Percentiles rank a stretch among this genome's conserved stretches.
Conservation (phyloP, 768 basidiomycete species). For the Boletus pseudo-olivaceus region DNA sequence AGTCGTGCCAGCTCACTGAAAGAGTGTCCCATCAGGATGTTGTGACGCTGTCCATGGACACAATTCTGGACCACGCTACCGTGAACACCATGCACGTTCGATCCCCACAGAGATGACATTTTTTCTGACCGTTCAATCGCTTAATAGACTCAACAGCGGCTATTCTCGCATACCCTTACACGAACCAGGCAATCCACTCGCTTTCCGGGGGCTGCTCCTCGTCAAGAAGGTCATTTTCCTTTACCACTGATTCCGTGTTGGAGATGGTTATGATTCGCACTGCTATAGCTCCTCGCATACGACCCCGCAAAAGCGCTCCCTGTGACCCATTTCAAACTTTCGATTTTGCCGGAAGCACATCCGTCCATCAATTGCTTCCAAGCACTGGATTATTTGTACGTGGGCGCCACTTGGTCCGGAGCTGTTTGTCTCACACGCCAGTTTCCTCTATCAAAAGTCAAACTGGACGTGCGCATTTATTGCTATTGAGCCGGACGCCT, state of each 20-base stretch:
- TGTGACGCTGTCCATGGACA: slow-evolving; percentile 73
- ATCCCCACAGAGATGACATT: not conserved
- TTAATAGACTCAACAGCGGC: slow-evolving; percentile 63
- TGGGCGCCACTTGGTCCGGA: not conserved
- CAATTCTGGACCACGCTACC: slow-evolving; percentile 70
- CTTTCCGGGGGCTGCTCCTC: slow-evolving; percentile 79
- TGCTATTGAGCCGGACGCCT: slow-evolving; percentile 81
- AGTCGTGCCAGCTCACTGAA: not conserved
- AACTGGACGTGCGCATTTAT: slow-evolving; percentile 90
- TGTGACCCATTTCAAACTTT: slow-evolving; percentile 71
- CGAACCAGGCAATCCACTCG: slow-evolving; percentile 57
- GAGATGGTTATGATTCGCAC: slow-evolving; percentile 1
- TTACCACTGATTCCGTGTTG: not conserved
- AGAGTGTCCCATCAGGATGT: slow-evolving; percentile 55
- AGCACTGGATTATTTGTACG: slow-evolving; percentile 88
- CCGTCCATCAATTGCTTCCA: slow-evolving; percentile 93
- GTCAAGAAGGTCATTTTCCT: slow-evolving; percentile 67
- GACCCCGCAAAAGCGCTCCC: slow-evolving; percentile 78
- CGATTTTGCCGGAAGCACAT: slow-evolving; percentile 84
- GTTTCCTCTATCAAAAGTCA: slow-evolving; percentile 71
- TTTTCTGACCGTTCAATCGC: slow-evolving; percentile 9
- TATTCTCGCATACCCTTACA: slow-evolving; percentile 94
- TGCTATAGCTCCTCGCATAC: slow-evolving; percentile 79
- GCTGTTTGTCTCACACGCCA: slow-evolving; percentile 1
- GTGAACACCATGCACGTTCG: slow-evolving; percentile 71